These are phyloP conservation scores for Ploettnerulaceae sp. DNA, from an alignment of 2,329 filamentous ascomycete species.

Conservation along the genomic window DNA sequence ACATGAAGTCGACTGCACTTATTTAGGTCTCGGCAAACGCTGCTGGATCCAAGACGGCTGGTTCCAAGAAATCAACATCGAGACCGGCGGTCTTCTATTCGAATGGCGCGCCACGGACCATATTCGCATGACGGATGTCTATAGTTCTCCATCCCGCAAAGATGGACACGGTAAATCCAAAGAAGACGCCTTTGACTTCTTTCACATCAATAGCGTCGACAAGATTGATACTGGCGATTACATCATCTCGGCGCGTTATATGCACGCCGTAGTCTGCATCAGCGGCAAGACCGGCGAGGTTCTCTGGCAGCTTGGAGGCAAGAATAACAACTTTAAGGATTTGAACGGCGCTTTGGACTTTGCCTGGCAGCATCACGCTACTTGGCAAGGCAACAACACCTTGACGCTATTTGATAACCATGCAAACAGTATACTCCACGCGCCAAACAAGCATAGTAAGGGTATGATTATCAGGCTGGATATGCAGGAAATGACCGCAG, in stretches of 20 bases:
- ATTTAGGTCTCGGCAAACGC: conserved; percentile 5
- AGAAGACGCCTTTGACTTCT: conserved; percentile 25
- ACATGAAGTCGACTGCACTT: conserved; percentile 7
- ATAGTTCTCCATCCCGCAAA: conserved; percentile 12
- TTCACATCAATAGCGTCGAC: conserved; percentile 36
- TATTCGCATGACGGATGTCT: conserved; percentile 18
- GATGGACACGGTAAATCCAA: conserved; percentile 17
- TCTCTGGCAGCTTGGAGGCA: conserved; percentile 44
- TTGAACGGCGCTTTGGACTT: conserved; percentile 39
- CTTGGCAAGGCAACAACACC: conserved; percentile 30
- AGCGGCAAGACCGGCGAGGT: conserved; percentile 42
- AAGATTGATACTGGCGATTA: conserved; percentile 40
- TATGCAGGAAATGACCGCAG: conserved; percentile 39
- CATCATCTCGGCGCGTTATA: conserved; percentile 43
- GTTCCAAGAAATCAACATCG: conserved; percentile 48
- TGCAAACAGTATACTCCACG: conserved; percentile 37
- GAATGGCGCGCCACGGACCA: conserved; percentile 46
- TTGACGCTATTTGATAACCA: conserved; percentile 32
- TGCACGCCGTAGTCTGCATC: conserved; percentile 42
- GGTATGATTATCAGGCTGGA: conserved; percentile 39
- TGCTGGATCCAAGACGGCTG: conserved; percentile 20
- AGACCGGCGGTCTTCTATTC: conserved; percentile 44
- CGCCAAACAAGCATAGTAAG: conserved; percentile 19
- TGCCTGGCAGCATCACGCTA: conserved; percentile 46
- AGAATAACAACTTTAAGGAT: conserved; percentile 39